phyloP scores from a whole-genome alignment of 1,284 basidiomycete genomes.

The Rhodotorula glutinis region DNA sequence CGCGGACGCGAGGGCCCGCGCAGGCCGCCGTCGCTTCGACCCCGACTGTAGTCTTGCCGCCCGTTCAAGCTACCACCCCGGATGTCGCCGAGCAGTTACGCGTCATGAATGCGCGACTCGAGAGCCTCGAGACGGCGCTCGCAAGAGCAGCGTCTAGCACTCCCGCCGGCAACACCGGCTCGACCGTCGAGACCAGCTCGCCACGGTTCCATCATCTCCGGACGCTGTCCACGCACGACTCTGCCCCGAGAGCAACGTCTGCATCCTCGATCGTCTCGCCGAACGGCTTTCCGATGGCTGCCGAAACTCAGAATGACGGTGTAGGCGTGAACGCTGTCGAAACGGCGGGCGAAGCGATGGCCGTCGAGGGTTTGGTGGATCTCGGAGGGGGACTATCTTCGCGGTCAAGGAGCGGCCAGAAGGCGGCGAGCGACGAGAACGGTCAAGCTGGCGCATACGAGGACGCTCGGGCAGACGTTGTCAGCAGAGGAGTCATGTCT shows the following conservation, averaged over 20 bases:
- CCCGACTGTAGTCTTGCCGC: not conserved
- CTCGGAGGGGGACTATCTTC: not conserved
- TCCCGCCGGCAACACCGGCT: conserved; percentile 1
- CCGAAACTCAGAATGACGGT: conserved; percentile 10
- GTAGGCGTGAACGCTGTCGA: conserved; percentile 33
- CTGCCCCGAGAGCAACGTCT: not conserved
- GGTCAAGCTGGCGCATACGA: not conserved
- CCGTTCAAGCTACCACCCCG: not conserved
- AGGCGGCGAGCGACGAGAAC: not conserved
- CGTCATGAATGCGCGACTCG: conserved; percentile 35
- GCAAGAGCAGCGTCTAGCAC: conserved; percentile 17
- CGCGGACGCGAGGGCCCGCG: not conserved
- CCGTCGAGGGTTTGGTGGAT: conserved; percentile 36
- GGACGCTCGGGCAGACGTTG: conserved; percentile 28
- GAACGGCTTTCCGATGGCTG: not conserved
- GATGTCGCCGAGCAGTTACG: conserved; percentile 17
- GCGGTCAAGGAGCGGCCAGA: not conserved
- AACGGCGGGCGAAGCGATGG: conserved; percentile 38
- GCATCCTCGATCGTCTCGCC: conserved; percentile 7
- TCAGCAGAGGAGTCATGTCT: conserved; percentile 25
- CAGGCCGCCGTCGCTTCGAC: not conserved
- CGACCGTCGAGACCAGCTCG: not conserved
- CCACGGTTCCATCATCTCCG: not conserved
- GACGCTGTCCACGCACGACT: not conserved
- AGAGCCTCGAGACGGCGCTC: conserved; percentile 33